Evolutionary conservation across 2,329 filamentous ascomycete genomes (phyloP).

Genomic region (Xylaria sp.): DNA sequence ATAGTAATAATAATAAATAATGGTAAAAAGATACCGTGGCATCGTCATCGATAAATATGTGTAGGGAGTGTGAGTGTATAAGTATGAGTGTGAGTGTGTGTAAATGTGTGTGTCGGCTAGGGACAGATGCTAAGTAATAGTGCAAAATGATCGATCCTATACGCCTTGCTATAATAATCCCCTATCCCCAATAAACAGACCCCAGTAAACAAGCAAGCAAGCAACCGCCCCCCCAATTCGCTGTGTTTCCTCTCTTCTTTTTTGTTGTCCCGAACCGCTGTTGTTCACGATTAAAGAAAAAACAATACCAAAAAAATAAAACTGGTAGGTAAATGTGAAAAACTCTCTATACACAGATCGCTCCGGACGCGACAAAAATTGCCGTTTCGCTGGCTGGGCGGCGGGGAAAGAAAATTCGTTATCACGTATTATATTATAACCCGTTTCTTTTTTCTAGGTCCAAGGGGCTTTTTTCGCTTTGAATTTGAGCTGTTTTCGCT

Average conservation of each 20-base stretch:
- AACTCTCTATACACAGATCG: neutral
- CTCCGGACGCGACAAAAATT: neutral
- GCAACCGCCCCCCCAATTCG: constrained; percentile 2
- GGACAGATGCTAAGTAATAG: no score
- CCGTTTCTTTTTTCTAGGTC: no score
- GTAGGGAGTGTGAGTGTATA: no score
- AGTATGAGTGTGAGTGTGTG: no score
- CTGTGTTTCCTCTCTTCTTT: constrained; percentile 21
- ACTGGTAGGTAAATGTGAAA: neutral
- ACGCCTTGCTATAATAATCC: constrained; percentile 30
- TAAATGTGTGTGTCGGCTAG: no score
- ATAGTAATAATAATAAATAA: no score
- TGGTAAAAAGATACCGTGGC: constrained; percentile 12
- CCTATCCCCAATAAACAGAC: no score
- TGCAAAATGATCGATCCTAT: constrained; percentile 25
- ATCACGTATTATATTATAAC: constrained; percentile 20
- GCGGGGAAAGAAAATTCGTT: constrained; percentile 26
- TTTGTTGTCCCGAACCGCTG: constrained; percentile 5
- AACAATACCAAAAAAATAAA: neutral
- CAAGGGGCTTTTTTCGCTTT: no score
- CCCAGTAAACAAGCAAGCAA: neutral
- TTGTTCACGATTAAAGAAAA: constrained; percentile 14
- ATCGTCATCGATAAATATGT: constrained; percentile 15
- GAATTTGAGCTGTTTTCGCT: no score
- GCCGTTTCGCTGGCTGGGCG: no score